These are phyloP conservation scores for Penicillium daleae DNA, from an alignment of 495 filamentous ascomycete species.

Conservation along the genomic window DNA sequence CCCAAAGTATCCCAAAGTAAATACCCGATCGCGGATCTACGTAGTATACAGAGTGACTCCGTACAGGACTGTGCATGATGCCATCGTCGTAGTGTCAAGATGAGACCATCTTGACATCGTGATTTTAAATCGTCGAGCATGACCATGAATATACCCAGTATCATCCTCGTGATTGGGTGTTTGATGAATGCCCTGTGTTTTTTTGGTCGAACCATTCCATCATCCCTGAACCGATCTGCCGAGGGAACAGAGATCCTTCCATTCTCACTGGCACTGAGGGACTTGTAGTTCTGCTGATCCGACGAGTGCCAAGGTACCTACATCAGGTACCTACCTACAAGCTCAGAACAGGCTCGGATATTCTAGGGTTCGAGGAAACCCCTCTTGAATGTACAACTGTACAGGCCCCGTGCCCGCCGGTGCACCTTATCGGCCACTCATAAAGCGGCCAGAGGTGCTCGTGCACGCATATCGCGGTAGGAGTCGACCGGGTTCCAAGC, in stretches of 20 bases:
- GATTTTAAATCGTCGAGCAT: background rate
- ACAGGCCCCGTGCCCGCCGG: conserved; percentile 1
- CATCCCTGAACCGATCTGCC: conserved; percentile 12
- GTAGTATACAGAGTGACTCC: background rate
- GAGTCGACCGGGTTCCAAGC: background rate
- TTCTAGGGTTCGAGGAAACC: too few species aligned
- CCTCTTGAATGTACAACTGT: background rate
- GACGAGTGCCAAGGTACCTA: background rate
- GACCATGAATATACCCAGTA: too few species aligned
- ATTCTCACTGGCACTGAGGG: background rate
- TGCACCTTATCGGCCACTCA: conserved; percentile 17
- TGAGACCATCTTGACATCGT: background rate
- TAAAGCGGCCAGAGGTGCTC: background rate
- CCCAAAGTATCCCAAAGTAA: too few species aligned
- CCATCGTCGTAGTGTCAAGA: background rate
- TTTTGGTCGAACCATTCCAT: conserved; percentile 9
- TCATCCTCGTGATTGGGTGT: conserved; percentile 2
- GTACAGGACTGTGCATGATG: background rate
- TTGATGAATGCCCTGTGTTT: background rate
- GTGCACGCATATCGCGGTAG: background rate
- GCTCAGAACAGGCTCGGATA: background rate
- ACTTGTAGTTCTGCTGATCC: background rate
- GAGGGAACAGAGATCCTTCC: background rate
- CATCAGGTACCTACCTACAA: background rate
- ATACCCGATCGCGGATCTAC: background rate